A percentile compares a stretch with the other conserved stretches of the same genome.
These are phyloP conservation scores for Ganoderma lingzhi DNA, from an alignment of 1,284 basidiomycete species.

Conservation along the genomic window DNA sequence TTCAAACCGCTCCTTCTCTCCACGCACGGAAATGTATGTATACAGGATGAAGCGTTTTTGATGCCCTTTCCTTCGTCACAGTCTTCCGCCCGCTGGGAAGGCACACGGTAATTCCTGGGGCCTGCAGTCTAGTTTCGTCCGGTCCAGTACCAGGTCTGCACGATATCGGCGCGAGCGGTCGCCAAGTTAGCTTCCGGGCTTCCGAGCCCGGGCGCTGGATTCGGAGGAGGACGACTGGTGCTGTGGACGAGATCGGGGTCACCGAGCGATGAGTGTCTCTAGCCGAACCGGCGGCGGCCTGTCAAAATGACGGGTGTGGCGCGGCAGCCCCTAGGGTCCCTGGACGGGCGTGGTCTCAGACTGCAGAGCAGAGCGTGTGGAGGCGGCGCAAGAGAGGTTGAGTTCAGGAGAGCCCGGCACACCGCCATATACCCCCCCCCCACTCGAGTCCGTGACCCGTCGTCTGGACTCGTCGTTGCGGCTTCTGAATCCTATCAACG, in stretches of 20 bases:
- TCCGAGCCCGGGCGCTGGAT: background rate
- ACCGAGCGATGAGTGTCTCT: slow-evolving; percentile 1
- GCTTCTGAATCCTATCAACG: background rate
- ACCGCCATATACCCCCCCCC: slow-evolving; percentile 4
- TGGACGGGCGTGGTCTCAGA: background rate
- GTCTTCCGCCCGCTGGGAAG: slow-evolving; percentile 15
- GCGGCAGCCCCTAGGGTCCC: slow-evolving; percentile 1
- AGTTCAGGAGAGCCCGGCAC: background rate
- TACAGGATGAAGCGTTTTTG: slow-evolving; percentile 4
- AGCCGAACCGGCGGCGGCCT: background rate
- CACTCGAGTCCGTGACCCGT: background rate
- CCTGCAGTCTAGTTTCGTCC: background rate
- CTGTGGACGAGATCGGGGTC: background rate
- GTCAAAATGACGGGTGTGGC: slow-evolving; percentile 7
- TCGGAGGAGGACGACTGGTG: background rate
- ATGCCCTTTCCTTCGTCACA: slow-evolving; percentile 11
- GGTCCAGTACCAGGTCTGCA: slow-evolving; percentile 1
- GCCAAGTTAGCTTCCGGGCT: slow-evolving; percentile 12
- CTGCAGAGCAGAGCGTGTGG: background rate
- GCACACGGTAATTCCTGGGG: slow-evolving; percentile 2
- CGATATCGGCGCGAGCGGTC: slow-evolving; percentile 2
- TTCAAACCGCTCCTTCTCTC: background rate
- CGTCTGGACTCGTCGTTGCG: background rate
- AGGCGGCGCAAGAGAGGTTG: slow-evolving; percentile 5
- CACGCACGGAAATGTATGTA: slow-evolving; percentile 8